A percentile compares a stretch with the other conserved stretches of the same genome.
Conservation (phyloP, 1,284 basidiomycete species). For the Melampsora larici-populina region DNA sequence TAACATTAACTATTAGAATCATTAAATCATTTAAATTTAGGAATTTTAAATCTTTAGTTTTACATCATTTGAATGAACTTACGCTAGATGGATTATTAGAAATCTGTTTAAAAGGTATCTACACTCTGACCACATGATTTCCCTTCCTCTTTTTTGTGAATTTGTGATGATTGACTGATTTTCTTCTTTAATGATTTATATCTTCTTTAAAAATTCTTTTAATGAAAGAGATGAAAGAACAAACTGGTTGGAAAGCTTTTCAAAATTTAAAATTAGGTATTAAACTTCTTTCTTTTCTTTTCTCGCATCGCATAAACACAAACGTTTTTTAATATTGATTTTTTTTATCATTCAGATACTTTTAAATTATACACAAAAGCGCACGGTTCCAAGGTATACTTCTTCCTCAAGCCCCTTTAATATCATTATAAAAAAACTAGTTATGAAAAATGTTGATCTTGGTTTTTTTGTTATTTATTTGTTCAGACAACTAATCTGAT, state of each 20-base stretch:
- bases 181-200: background rate
- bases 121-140: too few relatives aligned
- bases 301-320: background rate
- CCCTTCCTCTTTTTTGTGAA: background rate
- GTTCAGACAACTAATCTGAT: slow-evolving; percentile 39
- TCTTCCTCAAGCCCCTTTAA: background rate
- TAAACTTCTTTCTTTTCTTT: background rate
- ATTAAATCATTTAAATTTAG: slow-evolving; percentile 41
- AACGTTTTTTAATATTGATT: background rate
- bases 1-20: slow-evolving; percentile 25
- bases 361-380: slow-evolving; percentile 42
- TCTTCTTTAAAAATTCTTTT: background rate
- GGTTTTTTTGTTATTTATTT: background rate
- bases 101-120: slow-evolving; percentile 24
- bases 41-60: slow-evolving; percentile 28
- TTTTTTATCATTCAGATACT: slow-evolving; percentile 10
- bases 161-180: background rate
- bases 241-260: slow-evolving; percentile 33
- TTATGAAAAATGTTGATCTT: background rate
- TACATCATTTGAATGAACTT: slow-evolving; percentile 20
- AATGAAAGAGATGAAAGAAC: background rate
- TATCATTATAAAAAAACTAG: background rate
- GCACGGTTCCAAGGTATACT: slow-evolving; percentile 36
- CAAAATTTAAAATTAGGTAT: slow-evolving; percentile 26
- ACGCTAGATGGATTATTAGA: background rate